A percentile compares a stretch with the other conserved stretches of the same genome.
Evolutionary conservation across 208 protist genomes (phyloP).

Genomic region (Trypanosoma grayi): DNA sequence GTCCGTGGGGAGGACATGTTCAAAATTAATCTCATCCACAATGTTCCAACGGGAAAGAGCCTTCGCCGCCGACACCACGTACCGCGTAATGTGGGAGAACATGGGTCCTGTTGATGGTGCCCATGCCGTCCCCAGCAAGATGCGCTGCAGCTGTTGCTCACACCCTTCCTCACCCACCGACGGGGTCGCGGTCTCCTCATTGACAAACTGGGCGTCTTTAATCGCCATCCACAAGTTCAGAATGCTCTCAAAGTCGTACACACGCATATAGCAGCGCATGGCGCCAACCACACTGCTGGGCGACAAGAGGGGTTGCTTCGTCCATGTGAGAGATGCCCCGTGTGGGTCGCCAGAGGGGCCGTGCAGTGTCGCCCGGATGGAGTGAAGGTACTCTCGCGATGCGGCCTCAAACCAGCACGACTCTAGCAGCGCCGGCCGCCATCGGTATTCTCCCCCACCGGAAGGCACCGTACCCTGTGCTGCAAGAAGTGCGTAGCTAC

Average conservation of each 20-base stretch:
- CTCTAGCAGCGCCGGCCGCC: constrained; percentile 38
- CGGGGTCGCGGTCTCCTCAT: background rate
- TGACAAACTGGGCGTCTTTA: constrained; percentile 14
- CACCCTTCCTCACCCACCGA: background rate
- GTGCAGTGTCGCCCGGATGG: constrained; percentile 9
- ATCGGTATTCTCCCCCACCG: background rate
- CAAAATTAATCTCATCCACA: constrained; percentile 38
- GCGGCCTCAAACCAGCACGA: constrained; percentile 46
- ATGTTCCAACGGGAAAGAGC: constrained; percentile 78
- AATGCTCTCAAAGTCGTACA: constrained; percentile 68
- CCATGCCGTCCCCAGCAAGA: background rate
- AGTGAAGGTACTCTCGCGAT: constrained; percentile 35
- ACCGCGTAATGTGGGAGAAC: constrained; percentile 37
- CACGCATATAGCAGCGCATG: constrained; percentile 71
- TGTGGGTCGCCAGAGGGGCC: background rate
- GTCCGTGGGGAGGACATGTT: background rate
- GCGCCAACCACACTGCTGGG: constrained; percentile 36
- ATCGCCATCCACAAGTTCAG: constrained; percentile 55
- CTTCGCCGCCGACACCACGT: constrained; percentile 63
- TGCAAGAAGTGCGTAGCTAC: too few relatives aligned
- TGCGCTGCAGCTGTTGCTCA: constrained; percentile 7
- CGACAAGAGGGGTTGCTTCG: background rate
- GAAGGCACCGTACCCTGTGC: background rate
- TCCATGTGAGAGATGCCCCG: background rate
- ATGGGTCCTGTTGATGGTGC: background rate